A percentile compares a stretch with the other conserved stretches of the same genome.
These are phyloP conservation scores for Gossypium stocksii DNA, from an alignment of 345 rosid species.

Conservation along the genomic window DNA sequence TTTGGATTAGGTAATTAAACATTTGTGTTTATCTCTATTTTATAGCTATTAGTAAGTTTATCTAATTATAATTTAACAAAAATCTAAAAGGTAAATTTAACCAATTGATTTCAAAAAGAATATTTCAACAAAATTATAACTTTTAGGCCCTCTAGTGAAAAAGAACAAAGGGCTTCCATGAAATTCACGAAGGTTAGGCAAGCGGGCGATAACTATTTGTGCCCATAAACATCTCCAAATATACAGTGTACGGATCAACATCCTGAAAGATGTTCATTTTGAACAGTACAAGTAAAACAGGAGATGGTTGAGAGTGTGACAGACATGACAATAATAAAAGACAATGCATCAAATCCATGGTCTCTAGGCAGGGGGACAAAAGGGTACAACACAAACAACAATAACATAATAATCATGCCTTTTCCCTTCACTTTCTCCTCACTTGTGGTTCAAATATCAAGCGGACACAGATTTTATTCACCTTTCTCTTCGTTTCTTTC, in stretches of 20 bases:
- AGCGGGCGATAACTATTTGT: neutral
- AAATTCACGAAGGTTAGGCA: neutral
- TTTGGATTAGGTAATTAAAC: no score
- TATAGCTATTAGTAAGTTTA: no score
- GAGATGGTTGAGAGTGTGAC: neutral
- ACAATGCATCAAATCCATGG: neutral
- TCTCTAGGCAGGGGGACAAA: constrained; percentile 18
- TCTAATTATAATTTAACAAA: no score
- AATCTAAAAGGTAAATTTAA: no score
- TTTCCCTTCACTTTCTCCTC: constrained; percentile 4
- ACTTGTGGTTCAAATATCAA: neutral
- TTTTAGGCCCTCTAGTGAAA: neutral
- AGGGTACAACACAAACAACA: constrained; percentile 5
- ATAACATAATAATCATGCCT: constrained; percentile 18
- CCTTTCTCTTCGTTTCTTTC: neutral
- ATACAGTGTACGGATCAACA: neutral
- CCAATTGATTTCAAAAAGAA: neutral
- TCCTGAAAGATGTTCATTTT: neutral
- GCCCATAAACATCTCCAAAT: neutral
- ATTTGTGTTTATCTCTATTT: no score
- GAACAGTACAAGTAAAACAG: neutral
- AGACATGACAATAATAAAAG: neutral
- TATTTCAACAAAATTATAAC: neutral
- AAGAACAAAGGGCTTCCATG: neutral
- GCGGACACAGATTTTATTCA: constrained; percentile 5